Conservation (phyloP, 2,329 filamentous ascomycete species). For the Penicillium sp. region DNA sequence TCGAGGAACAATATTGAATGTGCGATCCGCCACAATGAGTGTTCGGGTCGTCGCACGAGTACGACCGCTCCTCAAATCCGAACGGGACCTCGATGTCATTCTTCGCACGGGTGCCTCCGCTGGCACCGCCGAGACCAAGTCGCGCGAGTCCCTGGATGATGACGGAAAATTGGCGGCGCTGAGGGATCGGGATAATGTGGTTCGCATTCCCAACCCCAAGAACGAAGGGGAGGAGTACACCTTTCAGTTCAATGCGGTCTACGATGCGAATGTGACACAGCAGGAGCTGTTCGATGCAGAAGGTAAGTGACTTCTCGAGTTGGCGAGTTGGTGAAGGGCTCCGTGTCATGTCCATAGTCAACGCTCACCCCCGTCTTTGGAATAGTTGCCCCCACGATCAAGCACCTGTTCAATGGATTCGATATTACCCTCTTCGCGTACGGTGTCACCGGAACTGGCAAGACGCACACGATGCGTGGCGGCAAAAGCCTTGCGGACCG, state of each 20-base stretch:
- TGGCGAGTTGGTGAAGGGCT: slow-evolving; percentile 1
- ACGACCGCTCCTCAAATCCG: slow-evolving; percentile 80
- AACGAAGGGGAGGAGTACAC: slow-evolving; percentile 89
- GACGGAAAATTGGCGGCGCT: slow-evolving; percentile 33
- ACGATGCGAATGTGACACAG: slow-evolving; percentile 77
- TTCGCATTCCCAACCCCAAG: slow-evolving; percentile 92
- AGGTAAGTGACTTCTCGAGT: slow-evolving; percentile 58
- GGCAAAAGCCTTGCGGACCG: slow-evolving; percentile 82
- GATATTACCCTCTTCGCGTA: slow-evolving; percentile 92
- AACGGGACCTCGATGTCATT: slow-evolving; percentile 85
- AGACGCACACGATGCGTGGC: slow-evolving; percentile 95
- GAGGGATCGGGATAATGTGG: slow-evolving; percentile 63
- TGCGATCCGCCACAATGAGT: slow-evolving; percentile 37
- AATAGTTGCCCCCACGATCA: slow-evolving; percentile 82
- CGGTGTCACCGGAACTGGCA: slow-evolving; percentile 88
- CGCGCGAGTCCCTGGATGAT: slow-evolving; percentile 24
- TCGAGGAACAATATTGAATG: slow-evolving; percentile 9
- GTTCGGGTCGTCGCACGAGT: slow-evolving; percentile 90
- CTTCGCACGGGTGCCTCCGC: slow-evolving; percentile 64
- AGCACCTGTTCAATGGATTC: slow-evolving; percentile 81
- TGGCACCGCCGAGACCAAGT: slow-evolving; percentile 21
- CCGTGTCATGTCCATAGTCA: background rate
- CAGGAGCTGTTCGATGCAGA: slow-evolving; percentile 87
- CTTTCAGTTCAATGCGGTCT: slow-evolving; percentile 93
- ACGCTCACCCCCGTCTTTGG: slow-evolving; percentile 18